phyloP scores from a whole-genome alignment of 345 rosid species.

The Rhodomyrtus tomentosa region DNA sequence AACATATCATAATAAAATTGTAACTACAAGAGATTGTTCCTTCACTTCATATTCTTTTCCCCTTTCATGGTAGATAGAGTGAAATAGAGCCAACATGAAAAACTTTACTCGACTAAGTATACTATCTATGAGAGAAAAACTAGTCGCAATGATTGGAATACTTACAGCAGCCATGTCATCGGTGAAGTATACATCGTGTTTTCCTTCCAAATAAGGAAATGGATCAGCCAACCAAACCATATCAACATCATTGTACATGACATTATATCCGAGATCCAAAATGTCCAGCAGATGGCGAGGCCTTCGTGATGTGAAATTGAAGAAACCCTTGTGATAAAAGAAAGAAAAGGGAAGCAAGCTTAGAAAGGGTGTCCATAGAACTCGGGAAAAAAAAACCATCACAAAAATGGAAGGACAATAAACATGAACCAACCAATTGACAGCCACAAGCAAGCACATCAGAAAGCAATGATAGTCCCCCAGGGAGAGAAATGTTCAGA shows the following conservation, averaged over 20 bases:
- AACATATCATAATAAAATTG: background rate
- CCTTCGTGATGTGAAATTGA: conserved; percentile 83
- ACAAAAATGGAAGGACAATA: background rate
- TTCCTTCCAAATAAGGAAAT: conserved; percentile 60
- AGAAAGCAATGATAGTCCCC: background rate
- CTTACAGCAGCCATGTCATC: conserved; percentile 86
- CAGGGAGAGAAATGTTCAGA: background rate
- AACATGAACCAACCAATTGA: background rate
- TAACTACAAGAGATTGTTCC: background rate
- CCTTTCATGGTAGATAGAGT: background rate
- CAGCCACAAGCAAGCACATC: background rate
- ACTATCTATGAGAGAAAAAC: background rate
- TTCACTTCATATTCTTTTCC: background rate
- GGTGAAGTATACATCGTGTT: conserved; percentile 87
- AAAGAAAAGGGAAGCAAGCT: background rate
- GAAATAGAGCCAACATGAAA: background rate
- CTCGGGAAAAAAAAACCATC: background rate
- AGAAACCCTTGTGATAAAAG: conserved; percentile 56
- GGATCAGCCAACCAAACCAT: conserved; percentile 97
- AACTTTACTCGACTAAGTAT: background rate
- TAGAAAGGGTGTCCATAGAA: background rate
- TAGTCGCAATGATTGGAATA: background rate
- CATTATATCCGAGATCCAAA: conserved; percentile 86
- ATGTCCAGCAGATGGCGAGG: conserved; percentile 77
- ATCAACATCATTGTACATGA: conserved; percentile 98